Evolutionary conservation across 2,329 filamentous ascomycete species (phyloP), one percentile per base, ranked within the genome.

Genomic region (Didymella sp.): DNA sequence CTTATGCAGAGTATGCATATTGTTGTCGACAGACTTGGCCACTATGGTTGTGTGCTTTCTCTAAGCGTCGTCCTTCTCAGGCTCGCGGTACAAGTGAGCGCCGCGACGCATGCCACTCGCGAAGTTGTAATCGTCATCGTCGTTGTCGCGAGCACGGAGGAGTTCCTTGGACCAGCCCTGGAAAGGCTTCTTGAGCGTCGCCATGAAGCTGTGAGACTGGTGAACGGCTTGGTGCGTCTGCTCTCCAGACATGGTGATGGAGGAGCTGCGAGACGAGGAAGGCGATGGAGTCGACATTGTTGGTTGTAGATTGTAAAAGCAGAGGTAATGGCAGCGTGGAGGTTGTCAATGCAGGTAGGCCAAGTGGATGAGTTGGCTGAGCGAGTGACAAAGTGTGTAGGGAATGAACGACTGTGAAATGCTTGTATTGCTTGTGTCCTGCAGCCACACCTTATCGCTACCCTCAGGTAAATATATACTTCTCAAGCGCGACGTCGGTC

Each of bases 41-140:
- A 9, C 11, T 12, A 9, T 30, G 3, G 11, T 5, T 27, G 28
- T 30, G 28, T 13, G 28, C 28, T 9, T 15, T 38, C 4, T 19
- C 49, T 12, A 60, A 12, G 38, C 37, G n/a, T 52, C 19, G 4
- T 24, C 27, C 11, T 45, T 9, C 11, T 45, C 22, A 25, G 50
- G 51, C 35, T 56, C 37, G 30, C 47, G 56, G 31, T 60, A 58
- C 12, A 57, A 38, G 19, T 58, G 31, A 25, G 64, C 54, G 25
- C 64, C 66, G 13, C 66, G 64, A 17, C 60, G 59, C 50, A 59
- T 59, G 25, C 66, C 65, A 19, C 63, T 67, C 12, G 69, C 53
- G 38, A 76, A 76, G 53, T 75, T 76, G 60, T 76, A 76, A 40
- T 75, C 71, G 47, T 76, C 74, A 21, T 76, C 73, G 25, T 70